These are phyloP conservation scores for Fagopyrum tataricum DNA, from an alignment of 148 eudicot species.

Conservation along the genomic window DNA sequence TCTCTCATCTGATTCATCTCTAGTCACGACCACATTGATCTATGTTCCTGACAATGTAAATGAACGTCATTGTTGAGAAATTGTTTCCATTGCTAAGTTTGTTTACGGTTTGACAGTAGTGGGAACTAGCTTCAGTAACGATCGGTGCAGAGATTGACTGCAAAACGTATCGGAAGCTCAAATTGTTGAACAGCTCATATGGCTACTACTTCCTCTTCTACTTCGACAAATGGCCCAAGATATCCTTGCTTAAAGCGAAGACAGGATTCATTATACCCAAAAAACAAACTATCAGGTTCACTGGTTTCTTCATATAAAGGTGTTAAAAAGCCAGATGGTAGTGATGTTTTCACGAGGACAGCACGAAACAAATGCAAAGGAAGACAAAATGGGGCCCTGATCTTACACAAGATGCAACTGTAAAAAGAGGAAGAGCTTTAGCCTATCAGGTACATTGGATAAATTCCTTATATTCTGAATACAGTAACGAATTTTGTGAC, in stretches of 20 bases:
- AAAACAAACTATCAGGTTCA: conserved; percentile 92
- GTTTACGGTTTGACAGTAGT: conserved; percentile 7
- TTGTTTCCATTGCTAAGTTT: background rate
- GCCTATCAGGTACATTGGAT: conserved; percentile 72
- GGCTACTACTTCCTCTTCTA: conserved; percentile 28
- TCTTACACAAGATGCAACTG: conserved; percentile 65
- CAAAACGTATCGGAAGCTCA: conserved; percentile 19
- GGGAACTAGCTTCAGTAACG: background rate
- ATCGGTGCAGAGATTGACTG: conserved; percentile 27
- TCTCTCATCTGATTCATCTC: background rate
- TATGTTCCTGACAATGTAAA: background rate
- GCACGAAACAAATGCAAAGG: conserved; percentile 50
- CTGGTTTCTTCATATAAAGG: conserved; percentile 64
- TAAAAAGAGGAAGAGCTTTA: conserved; percentile 65
- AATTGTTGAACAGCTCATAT: conserved; percentile 23
- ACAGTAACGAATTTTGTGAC: background rate
- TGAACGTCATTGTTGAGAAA: background rate
- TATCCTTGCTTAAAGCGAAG: conserved; percentile 65
- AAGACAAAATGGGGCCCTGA: conserved; percentile 95
- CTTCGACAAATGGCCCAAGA: conserved; percentile 44
- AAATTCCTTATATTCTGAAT: background rate
- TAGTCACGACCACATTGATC: background rate
- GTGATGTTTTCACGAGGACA: conserved; percentile 47
- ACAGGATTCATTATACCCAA: conserved; percentile 92
- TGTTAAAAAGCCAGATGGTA: conserved; percentile 45